A percentile compares a stretch with the other conserved stretches of the same genome.
Evolutionary conservation across 768 basidiomycete species (phyloP).

Genomic region (Boletus rubroflammeus): DNA sequence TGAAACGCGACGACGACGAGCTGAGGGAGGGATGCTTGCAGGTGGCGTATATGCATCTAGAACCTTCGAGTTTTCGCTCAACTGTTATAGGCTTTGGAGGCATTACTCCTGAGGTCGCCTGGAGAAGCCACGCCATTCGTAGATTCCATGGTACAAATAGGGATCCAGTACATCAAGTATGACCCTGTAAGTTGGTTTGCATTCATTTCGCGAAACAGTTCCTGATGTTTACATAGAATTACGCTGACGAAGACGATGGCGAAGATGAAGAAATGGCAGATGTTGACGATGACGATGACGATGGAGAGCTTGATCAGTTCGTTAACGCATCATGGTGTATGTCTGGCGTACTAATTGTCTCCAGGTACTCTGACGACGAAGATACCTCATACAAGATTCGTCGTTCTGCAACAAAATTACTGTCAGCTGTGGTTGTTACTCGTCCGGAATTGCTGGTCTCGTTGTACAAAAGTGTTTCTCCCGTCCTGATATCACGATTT

Average conservation of each 20-base stretch:
- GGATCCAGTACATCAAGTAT: slow-evolving; percentile 79
- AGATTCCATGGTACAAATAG: slow-evolving; percentile 61
- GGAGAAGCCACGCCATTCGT: slow-evolving; percentile 76
- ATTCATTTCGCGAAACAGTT: background rate
- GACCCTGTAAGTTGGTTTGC: slow-evolving; percentile 63
- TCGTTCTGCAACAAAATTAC: slow-evolving; percentile 86
- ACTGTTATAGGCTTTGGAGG: slow-evolving; percentile 64
- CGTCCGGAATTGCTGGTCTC: slow-evolving; percentile 81
- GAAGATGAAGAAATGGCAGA: slow-evolving; percentile 61
- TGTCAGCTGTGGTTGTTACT: slow-evolving; percentile 81
- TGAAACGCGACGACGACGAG: slow-evolving; percentile 78
- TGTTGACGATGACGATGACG: slow-evolving; percentile 73
- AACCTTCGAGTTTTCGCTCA: slow-evolving; percentile 3
- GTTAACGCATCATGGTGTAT: slow-evolving; percentile 21
- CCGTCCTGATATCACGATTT: slow-evolving; percentile 86
- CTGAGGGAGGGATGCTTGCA: slow-evolving; percentile 77
- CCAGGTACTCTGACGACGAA: slow-evolving; percentile 94
- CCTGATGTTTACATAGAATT: slow-evolving; percentile 52
- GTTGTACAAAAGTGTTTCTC: slow-evolving; percentile 82
- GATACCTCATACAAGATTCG: slow-evolving; percentile 98
- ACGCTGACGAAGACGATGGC: slow-evolving; percentile 66
- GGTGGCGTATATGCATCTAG: slow-evolving; percentile 35
- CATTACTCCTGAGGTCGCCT: slow-evolving; percentile 78
- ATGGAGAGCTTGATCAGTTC: slow-evolving; percentile 77
- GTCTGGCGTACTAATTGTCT: background rate